Evolutionary conservation across 306 rosid genomes (phyloP).

Genomic region (Fagus crenata): DNA sequence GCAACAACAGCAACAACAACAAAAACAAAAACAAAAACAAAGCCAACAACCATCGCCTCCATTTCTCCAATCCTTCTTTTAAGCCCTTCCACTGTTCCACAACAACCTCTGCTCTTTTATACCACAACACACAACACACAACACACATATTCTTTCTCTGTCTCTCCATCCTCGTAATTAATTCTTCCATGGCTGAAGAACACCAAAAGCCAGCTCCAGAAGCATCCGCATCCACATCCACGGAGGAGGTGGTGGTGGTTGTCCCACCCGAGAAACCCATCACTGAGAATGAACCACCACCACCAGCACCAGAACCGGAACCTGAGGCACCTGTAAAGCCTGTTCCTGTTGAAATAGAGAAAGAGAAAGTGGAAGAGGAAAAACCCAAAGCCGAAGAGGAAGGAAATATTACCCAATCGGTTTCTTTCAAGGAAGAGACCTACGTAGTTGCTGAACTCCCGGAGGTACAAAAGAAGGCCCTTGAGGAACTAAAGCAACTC

Average conservation of each 20-base stretch:
- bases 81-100: conserved; percentile 3
- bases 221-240: conserved; percentile 25
- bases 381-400: conserved; percentile 36
- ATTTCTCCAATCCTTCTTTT: background rate
- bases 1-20: background rate
- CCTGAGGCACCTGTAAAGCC: conserved; percentile 28
- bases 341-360: conserved; percentile 9
- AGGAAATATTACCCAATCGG: conserved; percentile 55
- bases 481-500: conserved; percentile 66
- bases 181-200: conserved; percentile 63
- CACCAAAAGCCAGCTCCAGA: conserved; percentile 52
- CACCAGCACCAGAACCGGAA: conserved; percentile 23
- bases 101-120: background rate
- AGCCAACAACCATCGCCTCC: conserved; percentile 10
- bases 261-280: conserved; percentile 22
- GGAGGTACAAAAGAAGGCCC: conserved; percentile 75
- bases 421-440: conserved; percentile 90
- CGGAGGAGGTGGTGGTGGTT: conserved; percentile 33
- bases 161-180: background rate
- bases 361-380: conserved; percentile 24
- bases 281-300: conserved; percentile 9
- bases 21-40: background rate
- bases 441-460: conserved; percentile 81
- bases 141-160: background rate
- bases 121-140: background rate